These are phyloP conservation scores for Leccinum subrobustum DNA, from an alignment of 1,284 basidiomycete species.

Conservation along the genomic window DNA sequence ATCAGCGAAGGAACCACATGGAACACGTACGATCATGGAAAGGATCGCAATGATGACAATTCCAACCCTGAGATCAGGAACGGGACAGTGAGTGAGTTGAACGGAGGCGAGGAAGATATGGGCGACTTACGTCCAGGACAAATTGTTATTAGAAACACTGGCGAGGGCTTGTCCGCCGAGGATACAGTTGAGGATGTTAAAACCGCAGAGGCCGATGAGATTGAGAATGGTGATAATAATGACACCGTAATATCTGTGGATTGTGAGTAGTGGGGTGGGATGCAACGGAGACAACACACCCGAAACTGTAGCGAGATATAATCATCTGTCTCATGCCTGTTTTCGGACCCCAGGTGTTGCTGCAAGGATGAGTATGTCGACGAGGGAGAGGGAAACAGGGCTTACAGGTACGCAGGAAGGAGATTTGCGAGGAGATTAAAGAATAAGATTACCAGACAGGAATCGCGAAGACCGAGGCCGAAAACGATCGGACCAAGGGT, in stretches of 20 bases:
- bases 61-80: constrained; percentile 58
- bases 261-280: background rate
- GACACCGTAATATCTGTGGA: constrained; percentile 61
- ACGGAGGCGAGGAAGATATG: constrained; percentile 8
- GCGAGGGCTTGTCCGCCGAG: constrained; percentile 78
- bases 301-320: constrained; percentile 76
- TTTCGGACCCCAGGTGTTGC: constrained; percentile 83
- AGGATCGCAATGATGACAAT: constrained; percentile 85
- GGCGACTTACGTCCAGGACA: constrained; percentile 62
- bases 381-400: constrained; percentile 5
- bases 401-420: constrained; percentile 62
- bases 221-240: constrained; percentile 66
- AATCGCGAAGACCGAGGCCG: constrained; percentile 67
- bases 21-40: constrained; percentile 63
- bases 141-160: constrained; percentile 61
- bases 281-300: constrained; percentile 41
- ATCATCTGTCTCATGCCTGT: constrained; percentile 89
- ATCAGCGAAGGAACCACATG: background rate
- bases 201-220: constrained; percentile 64
- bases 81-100: background rate
- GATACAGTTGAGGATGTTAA: constrained; percentile 76
- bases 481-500: constrained; percentile 69
- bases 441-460: constrained; percentile 74
- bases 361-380: constrained; percentile 28
- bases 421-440: constrained; percentile 63